Base-by-base conservation (phyloP, 2,329 filamentous ascomycete species). In the Penicillium nordicum region DNA sequence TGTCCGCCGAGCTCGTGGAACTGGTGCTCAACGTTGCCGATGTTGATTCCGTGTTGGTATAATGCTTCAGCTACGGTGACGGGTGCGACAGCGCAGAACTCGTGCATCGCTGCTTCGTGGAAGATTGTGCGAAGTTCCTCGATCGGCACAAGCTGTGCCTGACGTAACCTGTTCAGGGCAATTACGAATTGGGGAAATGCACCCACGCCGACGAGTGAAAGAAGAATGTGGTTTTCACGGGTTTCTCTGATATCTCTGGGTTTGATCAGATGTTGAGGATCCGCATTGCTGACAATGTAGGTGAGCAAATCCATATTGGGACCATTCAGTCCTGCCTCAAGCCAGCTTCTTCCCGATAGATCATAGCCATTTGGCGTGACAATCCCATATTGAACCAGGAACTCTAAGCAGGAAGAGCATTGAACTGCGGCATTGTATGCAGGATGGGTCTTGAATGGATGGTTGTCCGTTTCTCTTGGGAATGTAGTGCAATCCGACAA, bases 21-120 rank as follows among this genome's bases (percentile, higher is more conserved):
- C 16, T 54, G 44, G 10, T 43, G 37, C 23, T 54, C 44, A 8
- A 54, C 45, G 2, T 54, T 54, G 4, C 44, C 52, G 12, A 54
- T 54, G 8, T 54, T 54, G 29, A 54, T 37, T 12, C 52, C 52
- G n/a, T 50, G 38, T 11, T 49, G 27, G 6, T 54, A 50, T 1
- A 54, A 38, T 9, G 52, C n/a, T 21, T 21, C 9, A 0, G 52
- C 52, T 2, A 54, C 45, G 6, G 8, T 0, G 7, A 41, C 37
- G 2, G 52, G 52, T n/a, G 37, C 52, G 7, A 50, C 29, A 18
- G 52, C 45, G 4, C 52, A 54, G 21, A 54, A 34, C 27, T 54
- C 52, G 12, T 50, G 44, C 37, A 50, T 50, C 12, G 37, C 45
- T 18, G 44, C 52, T 10, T 49, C 21, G n/a, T 54, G 37, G 23